phyloP scores from a whole-genome alignment of 129 eudicot species.

The Flaveria trinervia region DNA sequence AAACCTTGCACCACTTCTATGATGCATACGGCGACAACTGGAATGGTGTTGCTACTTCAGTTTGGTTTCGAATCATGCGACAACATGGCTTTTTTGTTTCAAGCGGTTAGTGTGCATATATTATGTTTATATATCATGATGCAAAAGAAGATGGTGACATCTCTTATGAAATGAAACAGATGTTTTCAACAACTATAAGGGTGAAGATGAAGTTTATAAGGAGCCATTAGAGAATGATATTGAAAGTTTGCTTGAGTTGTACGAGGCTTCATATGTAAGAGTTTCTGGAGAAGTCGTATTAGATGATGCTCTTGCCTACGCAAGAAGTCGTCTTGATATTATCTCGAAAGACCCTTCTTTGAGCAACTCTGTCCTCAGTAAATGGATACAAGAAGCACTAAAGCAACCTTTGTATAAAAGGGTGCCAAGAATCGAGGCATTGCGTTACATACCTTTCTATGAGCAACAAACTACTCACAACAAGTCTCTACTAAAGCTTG shows the following conservation, averaged over 20 bases:
- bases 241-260: slow-evolving; percentile 29
- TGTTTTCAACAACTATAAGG: slow-evolving; percentile 17
- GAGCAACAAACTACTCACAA: slow-evolving; percentile 19
- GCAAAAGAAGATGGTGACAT: background rate
- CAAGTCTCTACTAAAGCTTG: background rate
- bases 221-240: slow-evolving; percentile 9
- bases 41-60: slow-evolving; percentile 1
- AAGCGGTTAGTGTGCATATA: slow-evolving; percentile 11
- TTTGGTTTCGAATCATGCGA: slow-evolving; percentile 22
- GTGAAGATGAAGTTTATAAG: slow-evolving; percentile 25
- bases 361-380: background rate
- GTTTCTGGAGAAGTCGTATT: slow-evolving; percentile 38
- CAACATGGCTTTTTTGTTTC: slow-evolving; percentile 16
- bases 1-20: background rate
- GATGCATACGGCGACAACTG: background rate
- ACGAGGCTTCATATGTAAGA: slow-evolving; percentile 12
- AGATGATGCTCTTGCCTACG: slow-evolving; percentile 32
- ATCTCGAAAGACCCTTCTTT: background rate
- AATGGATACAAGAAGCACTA: slow-evolving; percentile 33
- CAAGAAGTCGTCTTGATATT: slow-evolving; percentile 19
- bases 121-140: background rate
- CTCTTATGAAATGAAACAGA: slow-evolving; percentile 8
- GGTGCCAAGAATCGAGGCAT: slow-evolving; percentile 32
- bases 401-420: slow-evolving; percentile 30
- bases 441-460: slow-evolving; percentile 40